A percentile compares a stretch with the other conserved stretches of the same genome.
phyloP scores from a whole-genome alignment of 2,329 filamentous ascomycete species.

The Mycosphaerella sp. region DNA sequence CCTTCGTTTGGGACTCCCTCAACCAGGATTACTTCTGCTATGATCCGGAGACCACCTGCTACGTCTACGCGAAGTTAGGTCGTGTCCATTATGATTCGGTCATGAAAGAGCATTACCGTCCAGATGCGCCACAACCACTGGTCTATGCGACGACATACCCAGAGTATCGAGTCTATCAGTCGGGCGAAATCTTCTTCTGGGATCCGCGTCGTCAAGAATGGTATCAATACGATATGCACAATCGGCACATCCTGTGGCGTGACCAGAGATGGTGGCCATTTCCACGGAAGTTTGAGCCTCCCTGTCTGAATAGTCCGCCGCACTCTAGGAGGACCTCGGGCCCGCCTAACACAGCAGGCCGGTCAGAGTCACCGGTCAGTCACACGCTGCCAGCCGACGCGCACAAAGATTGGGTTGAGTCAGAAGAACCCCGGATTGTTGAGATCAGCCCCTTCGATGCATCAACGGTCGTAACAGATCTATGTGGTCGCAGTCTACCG shows the following conservation, averaged over 20 bases:
- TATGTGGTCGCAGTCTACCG: not conserved
- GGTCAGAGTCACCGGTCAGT: not conserved
- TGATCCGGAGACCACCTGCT: constrained; percentile 12
- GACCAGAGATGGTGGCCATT: constrained; percentile 15
- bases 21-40: constrained; percentile 16
- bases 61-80: constrained; percentile 12
- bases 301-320: constrained; percentile 4
- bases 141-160: constrained; percentile 10
- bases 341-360: not conserved
- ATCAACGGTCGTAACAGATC: not conserved
- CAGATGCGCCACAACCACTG: constrained; percentile 4
- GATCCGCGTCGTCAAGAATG: constrained; percentile 11
- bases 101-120: constrained; percentile 13
- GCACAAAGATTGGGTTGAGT: constrained; percentile 3
- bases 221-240: constrained; percentile 11
- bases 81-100: constrained; percentile 12
- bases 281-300: constrained; percentile 9
- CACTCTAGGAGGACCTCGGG: not conserved
- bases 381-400: not conserved
- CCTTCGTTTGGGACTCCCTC: constrained; percentile 11
- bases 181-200: constrained; percentile 14
- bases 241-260: constrained; percentile 12
- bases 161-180: constrained; percentile 11
- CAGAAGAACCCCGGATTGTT: constrained; percentile 4
- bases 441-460: constrained; percentile 9